Evolutionary conservation across 192 early-diverging fungal genomes (phyloP).

Genomic region (Coemansia asiatica): DNA sequence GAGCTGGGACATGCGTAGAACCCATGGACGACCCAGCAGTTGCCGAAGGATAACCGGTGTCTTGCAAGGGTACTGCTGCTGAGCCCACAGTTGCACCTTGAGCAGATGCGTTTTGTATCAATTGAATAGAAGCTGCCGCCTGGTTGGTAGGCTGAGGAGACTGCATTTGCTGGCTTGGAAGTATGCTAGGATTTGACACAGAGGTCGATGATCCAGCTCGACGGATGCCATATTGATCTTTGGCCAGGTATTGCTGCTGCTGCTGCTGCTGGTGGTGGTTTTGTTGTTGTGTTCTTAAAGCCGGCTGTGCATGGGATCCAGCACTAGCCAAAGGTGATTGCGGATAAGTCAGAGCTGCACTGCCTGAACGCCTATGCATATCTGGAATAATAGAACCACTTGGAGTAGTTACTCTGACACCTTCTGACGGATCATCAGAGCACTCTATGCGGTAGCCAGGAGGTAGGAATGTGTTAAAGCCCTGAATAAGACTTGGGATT

Average conservation of each 20-base stretch:
- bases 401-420: slow-evolving; percentile 88
- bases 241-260: slow-evolving; percentile 21
- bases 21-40: slow-evolving; percentile 2
- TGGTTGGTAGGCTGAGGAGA: slow-evolving; percentile 10
- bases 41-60: background rate
- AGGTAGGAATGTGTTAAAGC: slow-evolving; percentile 99
- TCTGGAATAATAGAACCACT: slow-evolving; percentile 58
- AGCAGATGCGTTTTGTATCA: slow-evolving; percentile 2
- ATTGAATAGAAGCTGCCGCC: background rate
- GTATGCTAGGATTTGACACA: background rate
- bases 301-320: slow-evolving; percentile 1
- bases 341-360: background rate
- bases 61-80: background rate
- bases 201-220: slow-evolving; percentile 14
- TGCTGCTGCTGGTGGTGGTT: slow-evolving; percentile 17
- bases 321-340: slow-evolving; percentile 25
- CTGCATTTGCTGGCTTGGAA: slow-evolving; percentile 20
- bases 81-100: slow-evolving; percentile 1
- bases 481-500: slow-evolving; percentile 86
- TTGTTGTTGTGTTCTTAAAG: background rate
- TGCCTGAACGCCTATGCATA: slow-evolving; percentile 27
- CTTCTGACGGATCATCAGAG: slow-evolving; percentile 74
- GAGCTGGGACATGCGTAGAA: slow-evolving; percentile 12
- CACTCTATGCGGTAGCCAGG: slow-evolving; percentile 96
- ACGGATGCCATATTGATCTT: slow-evolving; percentile 31